Evolutionary conservation across 129 eudicot species (phyloP), one percentile per base, ranked within the genome.

Genomic region (Artemisia tridentata): DNA sequence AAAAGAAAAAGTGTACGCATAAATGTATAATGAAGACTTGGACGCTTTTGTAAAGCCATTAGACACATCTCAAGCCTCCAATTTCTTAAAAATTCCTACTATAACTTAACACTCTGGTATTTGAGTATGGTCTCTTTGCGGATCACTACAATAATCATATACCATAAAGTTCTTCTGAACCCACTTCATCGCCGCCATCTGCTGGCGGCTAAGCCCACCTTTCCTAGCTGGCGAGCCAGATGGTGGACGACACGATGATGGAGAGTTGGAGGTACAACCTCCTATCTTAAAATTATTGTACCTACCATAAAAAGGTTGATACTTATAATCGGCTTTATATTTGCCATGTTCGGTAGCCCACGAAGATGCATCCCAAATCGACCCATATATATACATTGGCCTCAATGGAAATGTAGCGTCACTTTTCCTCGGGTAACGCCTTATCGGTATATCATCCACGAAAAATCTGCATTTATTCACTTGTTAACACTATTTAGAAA

Each of bases 331-430:
- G 0, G 91, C 97, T 78, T 86, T 91, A 76, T 88, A 88, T 82
- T 72, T 84, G 12, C 97, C 97, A 13, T 86, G 78, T 71, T 91
- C 96, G 0, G 97, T 91, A 16, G 97, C 97, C 97, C 97, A 91
- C 7, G 90, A 80, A 10, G 97, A 91, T 49, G 97, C 97, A 73
- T 91, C 97, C 97, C 97, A 91, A 19, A 91, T 91, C 5, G 97
- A 91, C 18, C 96, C 97, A 48, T 91, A 91, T 20, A 81, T 67
- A 57, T 78, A 86, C 96, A 91, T 84, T 12, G 96, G 92, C 83
- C 92, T 86, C 45, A 60, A 9, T 3, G 97, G 96, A 58, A 91
- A 91, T 43, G 92, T 91, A 3, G 71, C 78, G 46, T 84, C 91
- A 12, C 84, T 78, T 77, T 88, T 92, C 56, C 87, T 80, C 0